Evolutionary conservation across 2,329 filamentous ascomycete genomes (phyloP).

Genomic region (Esteya vermicola): DNA sequence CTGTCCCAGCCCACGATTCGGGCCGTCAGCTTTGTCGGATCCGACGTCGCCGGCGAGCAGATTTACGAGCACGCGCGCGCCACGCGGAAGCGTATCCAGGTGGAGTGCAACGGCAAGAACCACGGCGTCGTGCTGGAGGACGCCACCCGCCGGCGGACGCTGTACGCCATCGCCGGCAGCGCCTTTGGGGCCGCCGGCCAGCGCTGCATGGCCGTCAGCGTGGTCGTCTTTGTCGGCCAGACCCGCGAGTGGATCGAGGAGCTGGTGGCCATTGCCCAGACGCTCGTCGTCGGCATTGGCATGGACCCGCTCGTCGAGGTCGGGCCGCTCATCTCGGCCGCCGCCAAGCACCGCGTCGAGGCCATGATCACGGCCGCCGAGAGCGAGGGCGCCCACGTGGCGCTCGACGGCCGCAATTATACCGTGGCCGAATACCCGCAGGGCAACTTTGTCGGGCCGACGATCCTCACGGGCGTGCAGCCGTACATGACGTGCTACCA

Average conservation of each 20-base stretch:
- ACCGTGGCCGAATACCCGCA: constrained; percentile 66
- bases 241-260: constrained; percentile 71
- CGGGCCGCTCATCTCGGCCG: constrained; percentile 65
- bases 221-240: constrained; percentile 67
- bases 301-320: constrained; percentile 67
- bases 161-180: constrained; percentile 71
- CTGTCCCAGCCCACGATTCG: constrained; percentile 74
- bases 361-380: constrained; percentile 60
- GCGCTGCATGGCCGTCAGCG: constrained; percentile 75
- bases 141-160: constrained; percentile 77
- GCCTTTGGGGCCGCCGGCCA: constrained; percentile 77
- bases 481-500: constrained; percentile 70
- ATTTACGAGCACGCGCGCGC: constrained; percentile 65
- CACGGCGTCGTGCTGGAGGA: constrained; percentile 72
- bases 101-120: constrained; percentile 80
- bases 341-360: constrained; percentile 68
- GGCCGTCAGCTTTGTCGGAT: constrained; percentile 72
- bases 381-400: constrained; percentile 60
- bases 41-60: constrained; percentile 79
- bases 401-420: constrained; percentile 63
- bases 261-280: constrained; percentile 60
- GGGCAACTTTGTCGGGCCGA: constrained; percentile 73
- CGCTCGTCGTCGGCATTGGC: constrained; percentile 38
- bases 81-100: constrained; percentile 77
- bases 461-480: constrained; percentile 69